Conservation (phyloP, 1,284 basidiomycete genomes). For the Leccinum subrobustum region DNA sequence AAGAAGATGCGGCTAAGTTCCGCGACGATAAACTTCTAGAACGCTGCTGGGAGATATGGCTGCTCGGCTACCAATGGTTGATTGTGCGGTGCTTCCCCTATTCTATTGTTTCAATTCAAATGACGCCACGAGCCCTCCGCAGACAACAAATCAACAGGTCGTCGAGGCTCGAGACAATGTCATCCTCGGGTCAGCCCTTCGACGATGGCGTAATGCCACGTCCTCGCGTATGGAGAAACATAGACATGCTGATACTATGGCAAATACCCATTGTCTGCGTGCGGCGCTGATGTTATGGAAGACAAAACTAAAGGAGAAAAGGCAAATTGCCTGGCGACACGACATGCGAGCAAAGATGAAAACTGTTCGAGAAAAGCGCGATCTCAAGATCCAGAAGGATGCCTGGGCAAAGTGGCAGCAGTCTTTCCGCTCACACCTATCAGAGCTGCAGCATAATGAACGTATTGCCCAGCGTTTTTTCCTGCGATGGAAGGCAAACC, state of each 20-base stretch:
- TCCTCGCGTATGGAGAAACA: conserved; percentile 39
- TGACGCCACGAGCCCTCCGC: conserved; percentile 14
- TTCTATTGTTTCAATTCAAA: conserved; percentile 13
- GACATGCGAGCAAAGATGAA: conserved; percentile 71
- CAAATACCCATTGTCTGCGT: conserved; percentile 43
- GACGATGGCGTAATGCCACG: conserved; percentile 52
- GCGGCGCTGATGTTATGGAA: conserved; percentile 49
- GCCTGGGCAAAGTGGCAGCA: conserved; percentile 65
- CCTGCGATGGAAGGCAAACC: conserved; percentile 48
- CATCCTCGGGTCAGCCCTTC: conserved; percentile 53
- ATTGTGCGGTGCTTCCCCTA: conserved; percentile 46
- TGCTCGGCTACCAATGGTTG: conserved; percentile 65
- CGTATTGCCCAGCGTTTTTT: conserved; percentile 45
- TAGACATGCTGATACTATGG: conserved; percentile 40
- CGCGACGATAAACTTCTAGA: conserved; percentile 59
- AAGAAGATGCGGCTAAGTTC: conserved; percentile 69
- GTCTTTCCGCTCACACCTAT: conserved; percentile 45
- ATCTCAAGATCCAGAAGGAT: conserved; percentile 48
- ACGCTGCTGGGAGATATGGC: conserved; percentile 72
- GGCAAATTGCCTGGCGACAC: conserved; percentile 57
- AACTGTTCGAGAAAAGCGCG: conserved; percentile 50
- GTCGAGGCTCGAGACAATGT: conserved; percentile 56
- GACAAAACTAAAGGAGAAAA: conserved; percentile 45
- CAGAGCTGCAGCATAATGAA: conserved; percentile 48
- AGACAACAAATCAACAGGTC: conserved; percentile 68